Conservation (phyloP, 1,284 basidiomycete species). For the Boletellus deceptivus region DNA sequence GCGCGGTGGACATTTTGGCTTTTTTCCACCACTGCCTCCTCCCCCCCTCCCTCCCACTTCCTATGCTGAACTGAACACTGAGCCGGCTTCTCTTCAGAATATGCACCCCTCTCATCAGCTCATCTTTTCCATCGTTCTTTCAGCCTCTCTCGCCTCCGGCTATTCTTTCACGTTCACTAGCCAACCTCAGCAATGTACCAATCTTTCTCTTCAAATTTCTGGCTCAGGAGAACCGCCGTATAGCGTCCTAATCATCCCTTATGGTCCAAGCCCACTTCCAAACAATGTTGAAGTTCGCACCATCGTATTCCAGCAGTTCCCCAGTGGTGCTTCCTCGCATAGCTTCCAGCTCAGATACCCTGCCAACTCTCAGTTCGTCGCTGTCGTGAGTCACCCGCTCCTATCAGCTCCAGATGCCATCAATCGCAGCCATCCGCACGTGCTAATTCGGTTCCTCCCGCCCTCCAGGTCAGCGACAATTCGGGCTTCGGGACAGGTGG, state of each 20-base stretch:
- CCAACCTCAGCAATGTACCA: constrained; percentile 61
- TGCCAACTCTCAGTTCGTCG: constrained; percentile 65
- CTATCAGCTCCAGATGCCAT: too few species aligned
- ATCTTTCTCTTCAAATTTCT: constrained; percentile 54
- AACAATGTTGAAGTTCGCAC: constrained; percentile 63
- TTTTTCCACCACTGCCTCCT: background rate
- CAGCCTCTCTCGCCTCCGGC: constrained; percentile 29
- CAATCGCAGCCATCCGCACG: background rate
- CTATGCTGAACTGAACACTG: constrained; percentile 5
- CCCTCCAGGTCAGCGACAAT: constrained; percentile 66
- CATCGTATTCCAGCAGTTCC: constrained; percentile 57
- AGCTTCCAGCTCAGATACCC: constrained; percentile 67
- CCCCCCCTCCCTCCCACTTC: background rate
- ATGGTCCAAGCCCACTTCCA: constrained; percentile 56
- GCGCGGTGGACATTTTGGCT: background rate
- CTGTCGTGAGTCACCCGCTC: constrained; percentile 56
- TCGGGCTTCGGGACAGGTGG: constrained; percentile 72
- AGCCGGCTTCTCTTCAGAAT: constrained; percentile 6
- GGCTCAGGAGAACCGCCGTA: constrained; percentile 61
- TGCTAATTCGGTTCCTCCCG: background rate
- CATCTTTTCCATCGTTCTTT: constrained; percentile 14
- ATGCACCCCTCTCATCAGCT: constrained; percentile 12
- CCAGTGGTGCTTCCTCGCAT: constrained; percentile 39
- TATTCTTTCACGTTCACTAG: constrained; percentile 57
- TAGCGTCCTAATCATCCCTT: constrained; percentile 61